These are phyloP conservation scores for Coemansia sp. DNA, from an alignment of 192 early-diverging fungal genomes.

Conservation along the genomic window DNA sequence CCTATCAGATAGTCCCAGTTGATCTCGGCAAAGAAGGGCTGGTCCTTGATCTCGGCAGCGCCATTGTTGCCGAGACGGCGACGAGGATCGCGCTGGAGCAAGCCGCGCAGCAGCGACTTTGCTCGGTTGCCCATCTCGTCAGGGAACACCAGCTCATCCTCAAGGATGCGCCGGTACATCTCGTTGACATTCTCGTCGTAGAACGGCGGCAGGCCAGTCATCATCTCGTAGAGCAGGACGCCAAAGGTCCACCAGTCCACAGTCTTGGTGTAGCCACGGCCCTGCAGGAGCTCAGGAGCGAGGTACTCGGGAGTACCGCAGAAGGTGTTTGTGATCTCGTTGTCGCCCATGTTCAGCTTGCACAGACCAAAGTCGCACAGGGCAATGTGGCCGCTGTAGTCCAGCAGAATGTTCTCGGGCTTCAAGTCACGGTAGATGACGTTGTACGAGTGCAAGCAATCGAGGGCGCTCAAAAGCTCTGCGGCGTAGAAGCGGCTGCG, in stretches of 20 bases:
- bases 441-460: constrained; percentile 88
- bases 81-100: constrained; percentile 78
- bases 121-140: constrained; percentile 67
- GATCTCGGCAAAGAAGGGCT: constrained; percentile 88
- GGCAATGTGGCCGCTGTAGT: constrained; percentile 91
- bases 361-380: constrained; percentile 93
- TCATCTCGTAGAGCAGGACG: constrained; percentile 86
- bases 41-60: constrained; percentile 89
- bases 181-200: constrained; percentile 94
- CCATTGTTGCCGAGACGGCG: constrained; percentile 83
- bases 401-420: constrained; percentile 93
- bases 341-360: constrained; percentile 92
- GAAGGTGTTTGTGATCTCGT: constrained; percentile 89
- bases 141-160: constrained; percentile 85
- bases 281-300: constrained; percentile 84
- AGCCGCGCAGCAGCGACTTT: constrained; percentile 62
- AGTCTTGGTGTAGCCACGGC: constrained; percentile 84
- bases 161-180: constrained; percentile 92
- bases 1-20: constrained; percentile 87
- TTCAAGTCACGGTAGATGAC: constrained; percentile 93
- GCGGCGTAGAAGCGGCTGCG: constrained; percentile 91
- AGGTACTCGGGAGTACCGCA: constrained; percentile 99
- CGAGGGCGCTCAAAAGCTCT: constrained; percentile 86
- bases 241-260: constrained; percentile 99
- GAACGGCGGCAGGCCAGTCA: constrained; percentile 87